These are phyloP conservation scores for Lipomyces yamanashiensis DNA, from an alignment of 805 yeast genomes.

Conservation along the genomic window DNA sequence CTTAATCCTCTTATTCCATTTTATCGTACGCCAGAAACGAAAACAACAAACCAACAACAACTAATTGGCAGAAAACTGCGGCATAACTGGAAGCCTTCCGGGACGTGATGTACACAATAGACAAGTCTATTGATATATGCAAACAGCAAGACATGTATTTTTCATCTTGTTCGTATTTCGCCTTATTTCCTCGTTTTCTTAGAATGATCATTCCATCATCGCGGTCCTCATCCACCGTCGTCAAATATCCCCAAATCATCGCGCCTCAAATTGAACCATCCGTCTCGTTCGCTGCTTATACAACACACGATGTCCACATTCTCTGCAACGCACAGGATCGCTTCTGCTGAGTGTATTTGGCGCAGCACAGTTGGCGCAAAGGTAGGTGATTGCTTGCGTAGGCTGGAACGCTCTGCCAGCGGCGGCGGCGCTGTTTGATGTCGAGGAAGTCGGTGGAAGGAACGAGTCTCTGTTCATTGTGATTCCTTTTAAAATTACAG, in stretches of 20 bases:
- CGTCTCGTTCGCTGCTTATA: constrained; percentile 97
- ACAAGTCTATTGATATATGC: too few species aligned
- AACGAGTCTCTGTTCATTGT: constrained; percentile 74
- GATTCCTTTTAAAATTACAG: background rate
- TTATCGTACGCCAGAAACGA: too few species aligned
- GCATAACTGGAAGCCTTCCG: too few species aligned
- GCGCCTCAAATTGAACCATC: constrained; percentile 86
- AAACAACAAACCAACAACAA: too few species aligned
- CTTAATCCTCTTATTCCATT: too few species aligned
- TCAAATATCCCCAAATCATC: constrained; percentile 45
- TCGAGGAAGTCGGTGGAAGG: constrained; percentile 63
- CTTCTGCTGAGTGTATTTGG: constrained; percentile 84
- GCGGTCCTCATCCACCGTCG: background rate
- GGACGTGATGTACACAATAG: too few species aligned
- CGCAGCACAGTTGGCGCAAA: constrained; percentile 96
- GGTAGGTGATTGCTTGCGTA: constrained; percentile 85
- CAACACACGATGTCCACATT: constrained; percentile 96
- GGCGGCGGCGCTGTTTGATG: constrained; percentile 80
- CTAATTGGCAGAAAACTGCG: too few species aligned
- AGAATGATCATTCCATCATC: background rate
- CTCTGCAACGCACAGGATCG: constrained; percentile 97
- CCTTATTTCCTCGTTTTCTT: background rate
- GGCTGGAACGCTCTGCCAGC: constrained; percentile 72
- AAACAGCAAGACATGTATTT: too few species aligned
- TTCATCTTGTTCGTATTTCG: background rate